phyloP scores from a whole-genome alignment of 768 basidiomycete genomes.

The Tulasnella sp. region DNA sequence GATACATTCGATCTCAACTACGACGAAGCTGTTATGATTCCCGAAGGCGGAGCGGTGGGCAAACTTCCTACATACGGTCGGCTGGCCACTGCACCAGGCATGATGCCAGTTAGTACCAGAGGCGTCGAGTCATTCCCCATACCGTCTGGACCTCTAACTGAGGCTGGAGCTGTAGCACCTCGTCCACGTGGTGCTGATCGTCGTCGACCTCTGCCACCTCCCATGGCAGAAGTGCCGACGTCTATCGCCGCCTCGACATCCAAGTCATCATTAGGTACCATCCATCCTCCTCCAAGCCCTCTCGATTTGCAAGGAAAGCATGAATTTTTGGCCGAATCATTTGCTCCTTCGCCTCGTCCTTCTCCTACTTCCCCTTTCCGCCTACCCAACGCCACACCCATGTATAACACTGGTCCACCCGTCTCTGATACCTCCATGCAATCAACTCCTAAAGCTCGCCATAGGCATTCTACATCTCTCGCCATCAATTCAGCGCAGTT shows the following conservation, averaged over 20 bases:
- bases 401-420: neutral
- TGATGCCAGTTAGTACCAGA: neutral
- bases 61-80: neutral
- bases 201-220: neutral
- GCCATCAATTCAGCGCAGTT: constrained; percentile 8
- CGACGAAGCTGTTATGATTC: constrained; percentile 11
- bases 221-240: neutral
- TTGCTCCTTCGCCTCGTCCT: constrained; percentile 3
- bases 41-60: constrained; percentile 4
- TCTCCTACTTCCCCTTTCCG: neutral
- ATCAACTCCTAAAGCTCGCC: neutral
- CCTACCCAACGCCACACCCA: neutral
- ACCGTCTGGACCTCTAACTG: neutral
- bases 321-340: constrained; percentile 13
- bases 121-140: constrained; percentile 13
- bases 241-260: neutral
- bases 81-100: constrained; percentile 1
- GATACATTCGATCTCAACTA: constrained; percentile 11
- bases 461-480: constrained; percentile 11
- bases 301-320: constrained; percentile 5
- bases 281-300: neutral
- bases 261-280: constrained; percentile 1
- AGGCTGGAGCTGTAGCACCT: neutral
- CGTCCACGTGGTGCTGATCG: constrained; percentile 8
- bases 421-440: neutral